Conservation (phyloP, 108 stramenopile species). For the Pseudonitzschia multistriata region DNA sequence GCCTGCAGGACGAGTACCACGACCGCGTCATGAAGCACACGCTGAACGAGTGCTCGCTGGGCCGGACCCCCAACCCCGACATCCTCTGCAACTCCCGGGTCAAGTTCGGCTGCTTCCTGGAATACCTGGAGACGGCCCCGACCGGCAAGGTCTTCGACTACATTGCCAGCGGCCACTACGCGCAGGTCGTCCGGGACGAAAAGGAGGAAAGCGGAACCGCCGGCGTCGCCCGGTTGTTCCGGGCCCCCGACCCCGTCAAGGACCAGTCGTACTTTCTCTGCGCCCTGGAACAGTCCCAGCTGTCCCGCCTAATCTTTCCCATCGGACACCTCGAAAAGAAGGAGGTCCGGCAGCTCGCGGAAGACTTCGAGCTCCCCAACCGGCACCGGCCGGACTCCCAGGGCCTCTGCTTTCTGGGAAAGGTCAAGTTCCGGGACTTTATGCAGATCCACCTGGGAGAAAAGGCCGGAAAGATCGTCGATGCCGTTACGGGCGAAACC, state of each 20-base stretch:
- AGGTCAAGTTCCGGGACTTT: slow-evolving; percentile 94
- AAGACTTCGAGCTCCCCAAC: slow-evolving; percentile 89
- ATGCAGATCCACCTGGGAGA: slow-evolving; percentile 83
- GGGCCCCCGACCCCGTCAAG: slow-evolving; percentile 92
- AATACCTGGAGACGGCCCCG: slow-evolving; percentile 46
- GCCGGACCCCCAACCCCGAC: slow-evolving; percentile 97
- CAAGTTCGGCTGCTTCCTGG: slow-evolving; percentile 96
- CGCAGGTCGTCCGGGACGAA: slow-evolving; percentile 51
- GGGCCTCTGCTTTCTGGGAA: slow-evolving; percentile 94
- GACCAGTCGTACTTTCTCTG: slow-evolving; percentile 98
- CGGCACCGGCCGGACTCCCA: slow-evolving; percentile 86
- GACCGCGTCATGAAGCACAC: slow-evolving; percentile 88
- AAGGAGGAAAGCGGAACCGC: neutral
- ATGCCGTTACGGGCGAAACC: slow-evolving; percentile 73
- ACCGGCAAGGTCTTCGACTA: slow-evolving; percentile 64
- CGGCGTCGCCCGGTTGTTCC: slow-evolving; percentile 53
- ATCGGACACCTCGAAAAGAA: slow-evolving; percentile 89
- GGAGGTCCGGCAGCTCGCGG: slow-evolving; percentile 86
- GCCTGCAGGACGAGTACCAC: slow-evolving; percentile 90
- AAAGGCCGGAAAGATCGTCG: slow-evolving; percentile 75
- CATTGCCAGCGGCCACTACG: slow-evolving; percentile 97
- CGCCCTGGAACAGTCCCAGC: slow-evolving; percentile 84
- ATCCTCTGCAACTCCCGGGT: slow-evolving; percentile 95
- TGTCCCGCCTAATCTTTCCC: slow-evolving; percentile 84
- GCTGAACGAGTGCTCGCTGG: slow-evolving; percentile 76